Base-by-base conservation (phyloP, 176 grass and related monocot species). In the Avena insularis region DNA sequence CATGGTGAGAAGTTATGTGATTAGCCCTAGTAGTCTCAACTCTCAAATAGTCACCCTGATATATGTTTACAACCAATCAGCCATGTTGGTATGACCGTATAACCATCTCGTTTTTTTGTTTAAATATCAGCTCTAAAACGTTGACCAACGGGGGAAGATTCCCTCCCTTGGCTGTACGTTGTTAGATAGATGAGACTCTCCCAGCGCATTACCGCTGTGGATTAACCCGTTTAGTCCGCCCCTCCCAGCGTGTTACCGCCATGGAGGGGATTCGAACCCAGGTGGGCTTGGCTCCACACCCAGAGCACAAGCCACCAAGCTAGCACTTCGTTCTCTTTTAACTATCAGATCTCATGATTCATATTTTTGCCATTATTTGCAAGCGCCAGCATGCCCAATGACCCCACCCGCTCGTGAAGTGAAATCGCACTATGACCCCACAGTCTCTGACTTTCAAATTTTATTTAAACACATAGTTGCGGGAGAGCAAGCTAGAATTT, bases 401-500 rank as follows among this genome's bases (percentile, higher is more conserved):
- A 45, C 35, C 15, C 8, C 40, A 43, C 40, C 40, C 16, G 36
- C 17, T 70, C 67, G 8, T 4, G 17, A 69, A 17, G 17, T 69
- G 15, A 69, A 69, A 17, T 16, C 66, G 17, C 66, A 70, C 3
- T 17, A 40, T 36, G 16, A 43, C 40, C 40, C 40, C 40, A 43
- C 40, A 1, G 40, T 43, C 40, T 43, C 40, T 21, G 38, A 10
- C 7, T 66, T 9, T 38, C 48, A 83, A 55, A 55, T 21, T 54
- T 71, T 27, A 58, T 71, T 17, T 21, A 71, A 67, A 31, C 5
- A 20, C 35, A 29, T 63, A 57, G 12, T 23, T 81, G 1, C 29
- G 5, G n/a, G 68, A 58, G 55, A 27, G 6, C n/a, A 46, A 3
- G 36, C 38, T 46, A 71, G 21, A 83, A 73, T 73, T 83, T 83